Evolutionary conservation across 768 basidiomycete species (phyloP).

Genomic region (Pisolithus marmoratus): DNA sequence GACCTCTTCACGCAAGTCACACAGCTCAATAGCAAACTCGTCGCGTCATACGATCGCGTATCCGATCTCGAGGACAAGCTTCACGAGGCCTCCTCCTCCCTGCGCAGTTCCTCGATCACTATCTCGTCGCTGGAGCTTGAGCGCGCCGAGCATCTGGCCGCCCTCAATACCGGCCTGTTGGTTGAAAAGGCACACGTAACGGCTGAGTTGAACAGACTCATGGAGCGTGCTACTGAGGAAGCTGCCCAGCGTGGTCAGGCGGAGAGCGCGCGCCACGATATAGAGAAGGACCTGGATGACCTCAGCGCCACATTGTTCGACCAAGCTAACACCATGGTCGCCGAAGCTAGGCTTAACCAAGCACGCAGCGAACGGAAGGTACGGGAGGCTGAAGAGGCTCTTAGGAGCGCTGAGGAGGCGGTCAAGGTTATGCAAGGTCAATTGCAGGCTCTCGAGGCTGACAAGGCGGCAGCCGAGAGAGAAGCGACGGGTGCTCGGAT

Average conservation of each 20-base stretch:
- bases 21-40: constrained; percentile 88
- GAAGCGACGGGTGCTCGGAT: constrained; percentile 44
- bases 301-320: constrained; percentile 86
- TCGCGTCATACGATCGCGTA: constrained; percentile 85
- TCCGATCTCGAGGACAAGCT: constrained; percentile 91
- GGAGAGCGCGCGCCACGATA: constrained; percentile 71
- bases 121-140: constrained; percentile 81
- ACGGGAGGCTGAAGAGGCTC: constrained; percentile 66
- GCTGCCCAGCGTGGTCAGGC: constrained; percentile 88
- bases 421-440: constrained; percentile 80
- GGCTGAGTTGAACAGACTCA: constrained; percentile 84
- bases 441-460: constrained; percentile 68
- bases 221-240: constrained; percentile 94
- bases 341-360: constrained; percentile 68
- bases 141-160: constrained; percentile 80
- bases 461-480: constrained; percentile 58
- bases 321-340: constrained; percentile 98
- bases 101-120: constrained; percentile 57
- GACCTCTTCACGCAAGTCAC: constrained; percentile 88
- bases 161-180: constrained; percentile 83
- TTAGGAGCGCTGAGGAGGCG: constrained; percentile 82
- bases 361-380: constrained; percentile 72
- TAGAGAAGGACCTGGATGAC: constrained; percentile 94
- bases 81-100: constrained; percentile 55
- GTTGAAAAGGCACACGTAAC: constrained; percentile 92